These are phyloP conservation scores for Brassica nigra DNA, from an alignment of 345 rosid genomes.

Conservation along the genomic window DNA sequence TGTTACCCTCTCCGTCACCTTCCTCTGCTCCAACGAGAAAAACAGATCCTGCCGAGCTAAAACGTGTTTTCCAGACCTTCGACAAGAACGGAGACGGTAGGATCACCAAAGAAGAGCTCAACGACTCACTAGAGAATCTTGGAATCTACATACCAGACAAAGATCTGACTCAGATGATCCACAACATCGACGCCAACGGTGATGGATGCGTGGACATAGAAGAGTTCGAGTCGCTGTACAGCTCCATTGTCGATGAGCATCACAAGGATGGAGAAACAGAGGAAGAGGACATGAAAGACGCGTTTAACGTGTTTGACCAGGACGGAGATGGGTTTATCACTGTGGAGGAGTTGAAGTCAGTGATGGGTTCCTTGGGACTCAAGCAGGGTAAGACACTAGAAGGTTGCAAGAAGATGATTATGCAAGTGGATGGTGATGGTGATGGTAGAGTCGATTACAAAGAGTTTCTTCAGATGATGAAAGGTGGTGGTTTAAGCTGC, in stretches of 20 bases:
- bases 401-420: constrained; percentile 44
- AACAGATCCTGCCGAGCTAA: constrained; percentile 39
- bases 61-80: constrained; percentile 41
- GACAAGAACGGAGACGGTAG: constrained; percentile 45
- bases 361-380: constrained; percentile 42
- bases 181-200: constrained; percentile 37
- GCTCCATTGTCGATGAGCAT: constrained; percentile 36
- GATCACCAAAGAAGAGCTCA: constrained; percentile 43
- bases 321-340: constrained; percentile 45
- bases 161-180: constrained; percentile 40
- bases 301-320: constrained; percentile 45
- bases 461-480: constrained; percentile 48
- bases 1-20: constrained; percentile 14
- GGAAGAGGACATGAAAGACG: constrained; percentile 47
- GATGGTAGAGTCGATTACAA: constrained; percentile 43
- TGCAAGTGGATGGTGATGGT: constrained; percentile 44
- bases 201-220: constrained; percentile 45
- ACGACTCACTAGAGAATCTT: constrained; percentile 41
- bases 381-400: constrained; percentile 41
- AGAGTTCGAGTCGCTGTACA: constrained; percentile 39
- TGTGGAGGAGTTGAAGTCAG: constrained; percentile 41
- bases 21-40: background rate
- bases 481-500: constrained; percentile 35
- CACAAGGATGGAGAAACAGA: constrained; percentile 39
- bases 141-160: constrained; percentile 44